phyloP scores from a whole-genome alignment of 768 basidiomycete genomes.

The Serendipita sp. region DNA sequence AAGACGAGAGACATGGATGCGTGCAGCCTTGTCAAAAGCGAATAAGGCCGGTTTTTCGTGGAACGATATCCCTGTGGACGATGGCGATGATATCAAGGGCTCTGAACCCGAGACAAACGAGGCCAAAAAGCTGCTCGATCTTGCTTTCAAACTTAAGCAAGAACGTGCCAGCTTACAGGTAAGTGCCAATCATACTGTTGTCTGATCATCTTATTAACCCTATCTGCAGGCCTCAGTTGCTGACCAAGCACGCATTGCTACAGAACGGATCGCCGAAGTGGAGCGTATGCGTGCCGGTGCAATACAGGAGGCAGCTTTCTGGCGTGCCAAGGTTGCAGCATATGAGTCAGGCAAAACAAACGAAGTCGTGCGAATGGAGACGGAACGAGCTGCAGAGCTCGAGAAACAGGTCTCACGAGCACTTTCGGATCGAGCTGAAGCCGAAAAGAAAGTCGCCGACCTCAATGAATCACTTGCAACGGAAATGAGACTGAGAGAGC shows the following conservation, averaged over 20 bases:
- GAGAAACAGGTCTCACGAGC: slow-evolving; percentile 52
- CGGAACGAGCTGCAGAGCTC: slow-evolving; percentile 57
- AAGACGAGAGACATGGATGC: slow-evolving; percentile 75
- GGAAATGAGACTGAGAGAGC: slow-evolving; percentile 60
- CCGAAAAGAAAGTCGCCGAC: slow-evolving; percentile 58
- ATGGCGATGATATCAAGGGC: slow-evolving; percentile 31
- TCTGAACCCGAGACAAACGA: slow-evolving; percentile 24
- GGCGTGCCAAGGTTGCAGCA: slow-evolving; percentile 85
- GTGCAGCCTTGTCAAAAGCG: slow-evolving; percentile 59
- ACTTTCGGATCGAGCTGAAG: slow-evolving; percentile 42
- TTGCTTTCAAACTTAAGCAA: slow-evolving; percentile 71
- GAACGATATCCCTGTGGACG: slow-evolving; percentile 28
- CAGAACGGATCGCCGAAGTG: slow-evolving; percentile 62
- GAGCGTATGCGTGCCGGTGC: slow-evolving; percentile 65
- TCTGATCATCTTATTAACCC: background rate
- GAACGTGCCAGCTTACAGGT: slow-evolving; percentile 80
- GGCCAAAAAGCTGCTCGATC: slow-evolving; percentile 42
- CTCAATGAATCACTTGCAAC: slow-evolving; percentile 55
- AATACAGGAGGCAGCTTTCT: slow-evolving; percentile 86
- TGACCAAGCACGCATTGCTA: slow-evolving; percentile 59
- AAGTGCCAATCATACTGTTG: slow-evolving; percentile 14
- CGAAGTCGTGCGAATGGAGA: slow-evolving; percentile 57
- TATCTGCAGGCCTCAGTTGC: slow-evolving; percentile 43
- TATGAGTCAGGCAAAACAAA: slow-evolving; percentile 51
- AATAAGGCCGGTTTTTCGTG: slow-evolving; percentile 49